Conservation (phyloP, 805 yeast genomes). For the Saccharomyces mikatae region DNA sequence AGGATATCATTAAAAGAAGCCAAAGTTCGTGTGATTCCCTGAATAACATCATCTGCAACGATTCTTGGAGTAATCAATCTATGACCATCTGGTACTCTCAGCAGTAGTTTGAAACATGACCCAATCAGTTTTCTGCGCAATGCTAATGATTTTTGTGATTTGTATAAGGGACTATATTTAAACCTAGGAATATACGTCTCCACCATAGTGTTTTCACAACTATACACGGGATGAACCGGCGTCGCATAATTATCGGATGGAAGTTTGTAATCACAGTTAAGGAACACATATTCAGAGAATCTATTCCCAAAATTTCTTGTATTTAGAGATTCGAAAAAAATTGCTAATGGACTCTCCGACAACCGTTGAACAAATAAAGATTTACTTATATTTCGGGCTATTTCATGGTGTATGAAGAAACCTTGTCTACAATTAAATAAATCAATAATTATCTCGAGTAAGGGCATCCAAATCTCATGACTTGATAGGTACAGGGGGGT, state of each 20-base stretch:
- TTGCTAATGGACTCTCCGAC: constrained; percentile 17
- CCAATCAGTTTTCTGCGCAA: constrained; percentile 17
- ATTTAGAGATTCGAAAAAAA: constrained; percentile 11
- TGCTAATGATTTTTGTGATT: constrained; percentile 13
- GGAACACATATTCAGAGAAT: constrained; percentile 18
- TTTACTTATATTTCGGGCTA: not conserved
- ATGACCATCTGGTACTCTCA: constrained; percentile 15
- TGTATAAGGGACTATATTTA: constrained; percentile 7
- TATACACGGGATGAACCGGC: constrained; percentile 15
- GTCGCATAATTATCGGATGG: constrained; percentile 2
- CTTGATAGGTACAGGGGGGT: constrained; percentile 10
- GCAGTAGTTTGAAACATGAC: constrained; percentile 12
- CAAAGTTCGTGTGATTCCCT: constrained; percentile 9
- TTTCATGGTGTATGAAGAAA: constrained; percentile 18
- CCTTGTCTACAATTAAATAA: constrained; percentile 20
- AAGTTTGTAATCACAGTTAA: constrained; percentile 8
- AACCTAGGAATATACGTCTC: constrained; percentile 12
- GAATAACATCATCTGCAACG: constrained; percentile 9
- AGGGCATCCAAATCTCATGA: constrained; percentile 23
- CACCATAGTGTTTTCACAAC: constrained; percentile 10
- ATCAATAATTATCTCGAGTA: constrained; percentile 16
- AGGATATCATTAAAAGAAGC: constrained; percentile 10
- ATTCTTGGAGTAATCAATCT: constrained; percentile 10
- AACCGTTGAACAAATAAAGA: constrained; percentile 9
- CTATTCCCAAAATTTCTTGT: constrained; percentile 9